Conservation (phyloP, 305 asterid genomes). For the Fraxinus albicans region DNA sequence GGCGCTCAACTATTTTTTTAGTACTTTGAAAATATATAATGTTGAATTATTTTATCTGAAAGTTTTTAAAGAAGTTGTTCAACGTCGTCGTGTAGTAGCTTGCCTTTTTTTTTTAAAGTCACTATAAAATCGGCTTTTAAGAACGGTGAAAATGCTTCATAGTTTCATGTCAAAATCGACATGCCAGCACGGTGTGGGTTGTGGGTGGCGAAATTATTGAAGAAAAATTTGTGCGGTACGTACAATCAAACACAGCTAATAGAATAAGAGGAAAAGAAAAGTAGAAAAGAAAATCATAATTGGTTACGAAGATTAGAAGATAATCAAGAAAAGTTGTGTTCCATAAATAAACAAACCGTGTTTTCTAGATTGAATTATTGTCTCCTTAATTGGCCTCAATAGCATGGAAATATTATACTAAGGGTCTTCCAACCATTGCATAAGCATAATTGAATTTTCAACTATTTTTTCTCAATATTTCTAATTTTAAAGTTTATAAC, state of each 20-base stretch:
- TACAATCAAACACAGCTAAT: not conserved
- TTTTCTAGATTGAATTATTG: not conserved
- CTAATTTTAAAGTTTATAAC: no score
- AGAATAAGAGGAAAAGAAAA: not conserved
- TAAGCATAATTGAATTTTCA: not conserved
- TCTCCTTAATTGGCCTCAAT: not conserved
- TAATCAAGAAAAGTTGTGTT: not conserved
- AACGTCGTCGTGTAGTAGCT: not conserved
- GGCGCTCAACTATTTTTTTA: not conserved
- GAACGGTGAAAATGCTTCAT: not conserved
- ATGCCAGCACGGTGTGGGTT: not conserved
- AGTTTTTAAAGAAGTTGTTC: not conserved
- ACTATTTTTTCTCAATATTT: not conserved
- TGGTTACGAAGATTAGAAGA: not conserved
- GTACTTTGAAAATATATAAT: not conserved
- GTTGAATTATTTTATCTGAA: no score
- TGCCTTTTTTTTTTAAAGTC: not conserved
- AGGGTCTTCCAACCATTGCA: not conserved
- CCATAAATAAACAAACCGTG: not conserved
- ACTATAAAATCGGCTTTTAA: not conserved
- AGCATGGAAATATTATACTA: not conserved
- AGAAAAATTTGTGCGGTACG: not conserved
- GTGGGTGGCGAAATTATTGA: not conserved
- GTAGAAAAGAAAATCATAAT: not conserved
- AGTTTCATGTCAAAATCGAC: not conserved